Conservation (phyloP, 2,329 filamentous ascomycete species). For the Arthrobotrys sinensis region DNA sequence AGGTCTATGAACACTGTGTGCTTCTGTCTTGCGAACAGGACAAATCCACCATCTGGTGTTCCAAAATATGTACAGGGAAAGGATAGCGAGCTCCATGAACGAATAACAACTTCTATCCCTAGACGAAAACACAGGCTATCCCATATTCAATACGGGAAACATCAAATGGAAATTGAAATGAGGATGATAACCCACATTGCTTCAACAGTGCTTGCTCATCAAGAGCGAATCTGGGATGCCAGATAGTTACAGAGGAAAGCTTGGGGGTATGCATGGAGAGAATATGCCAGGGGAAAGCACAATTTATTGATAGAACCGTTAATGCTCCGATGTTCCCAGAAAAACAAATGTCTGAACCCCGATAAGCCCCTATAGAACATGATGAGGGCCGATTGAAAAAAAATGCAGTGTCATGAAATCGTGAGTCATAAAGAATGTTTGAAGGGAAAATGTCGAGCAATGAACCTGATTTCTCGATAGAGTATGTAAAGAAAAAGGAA, state of each 20-base stretch:
- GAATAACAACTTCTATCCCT: background rate
- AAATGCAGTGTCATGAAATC: slow-evolving; percentile 46
- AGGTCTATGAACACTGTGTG: slow-evolving; percentile 19
- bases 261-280: slow-evolving; percentile 3
- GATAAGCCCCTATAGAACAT: slow-evolving; percentile 9
- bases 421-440: slow-evolving; percentile 44
- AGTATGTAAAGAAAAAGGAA: slow-evolving; percentile 13
- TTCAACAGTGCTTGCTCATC: slow-evolving; percentile 4
- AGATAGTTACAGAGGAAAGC: slow-evolving; percentile 8
- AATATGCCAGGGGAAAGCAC: slow-evolving; percentile 14
- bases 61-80: slow-evolving; percentile 21
- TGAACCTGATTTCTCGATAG: slow-evolving; percentile 45
- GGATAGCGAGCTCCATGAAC: slow-evolving; percentile 1
- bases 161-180: slow-evolving; percentile 2
- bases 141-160: slow-evolving; percentile 6
- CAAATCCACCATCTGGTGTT: background rate
- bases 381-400: slow-evolving; percentile 27
- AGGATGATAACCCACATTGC: background rate
- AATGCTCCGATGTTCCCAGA: slow-evolving; percentile 48
- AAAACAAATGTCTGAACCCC: slow-evolving; percentile 32
- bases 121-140: slow-evolving; percentile 5
- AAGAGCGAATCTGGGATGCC: background rate
- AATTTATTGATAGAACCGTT: slow-evolving; percentile 32
- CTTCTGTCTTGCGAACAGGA: background rate
- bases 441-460: slow-evolving; percentile 39